These are phyloP conservation scores for Barnettozyma sp. DNA, from an alignment of 805 yeast species.

Conservation along the genomic window DNA sequence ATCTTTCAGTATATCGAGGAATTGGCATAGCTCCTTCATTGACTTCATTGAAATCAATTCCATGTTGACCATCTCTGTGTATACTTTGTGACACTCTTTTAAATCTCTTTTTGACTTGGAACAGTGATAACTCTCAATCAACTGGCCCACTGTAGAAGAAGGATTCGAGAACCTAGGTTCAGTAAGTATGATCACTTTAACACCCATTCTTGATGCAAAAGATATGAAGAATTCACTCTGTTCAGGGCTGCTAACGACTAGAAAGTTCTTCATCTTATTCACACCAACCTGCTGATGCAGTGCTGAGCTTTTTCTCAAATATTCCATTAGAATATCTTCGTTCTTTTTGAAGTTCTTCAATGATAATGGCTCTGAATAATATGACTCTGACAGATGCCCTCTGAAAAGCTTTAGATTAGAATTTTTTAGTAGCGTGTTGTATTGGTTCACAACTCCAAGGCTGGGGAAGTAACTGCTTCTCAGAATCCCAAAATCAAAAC, in stretches of 20 bases:
- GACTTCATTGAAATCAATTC: conserved; percentile 10
- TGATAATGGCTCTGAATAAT: conserved; percentile 14
- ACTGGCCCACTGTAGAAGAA: conserved; percentile 15
- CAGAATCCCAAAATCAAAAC: conserved; percentile 19
- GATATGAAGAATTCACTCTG: conserved; percentile 19
- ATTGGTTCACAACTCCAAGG: conserved; percentile 12
- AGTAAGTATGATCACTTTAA: conserved; percentile 18
- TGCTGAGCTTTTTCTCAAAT: conserved; percentile 14
- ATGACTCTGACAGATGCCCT: conserved; percentile 8
- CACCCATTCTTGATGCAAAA: conserved; percentile 15
- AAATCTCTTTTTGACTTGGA: conserved; percentile 10
- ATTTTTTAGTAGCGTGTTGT: conserved; percentile 7
- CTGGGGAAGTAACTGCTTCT: conserved; percentile 19
- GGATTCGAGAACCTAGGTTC: conserved; percentile 12
- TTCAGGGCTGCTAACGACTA: conserved; percentile 19
- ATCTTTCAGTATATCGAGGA: conserved; percentile 11
- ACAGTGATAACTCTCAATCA: conserved; percentile 9
- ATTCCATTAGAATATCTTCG: conserved; percentile 8
- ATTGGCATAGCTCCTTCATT: conserved; percentile 9
- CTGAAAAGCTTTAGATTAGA: conserved; percentile 13
- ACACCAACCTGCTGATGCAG: conserved; percentile 4
- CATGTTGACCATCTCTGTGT: conserved; percentile 2
- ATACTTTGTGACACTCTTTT: conserved; percentile 10
- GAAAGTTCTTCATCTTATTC: conserved; percentile 13
- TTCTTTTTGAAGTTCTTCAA: conserved; percentile 8